Evolutionary conservation across 2,329 filamentous ascomycete genomes (phyloP).

Genomic region (Fusarium begoniae): DNA sequence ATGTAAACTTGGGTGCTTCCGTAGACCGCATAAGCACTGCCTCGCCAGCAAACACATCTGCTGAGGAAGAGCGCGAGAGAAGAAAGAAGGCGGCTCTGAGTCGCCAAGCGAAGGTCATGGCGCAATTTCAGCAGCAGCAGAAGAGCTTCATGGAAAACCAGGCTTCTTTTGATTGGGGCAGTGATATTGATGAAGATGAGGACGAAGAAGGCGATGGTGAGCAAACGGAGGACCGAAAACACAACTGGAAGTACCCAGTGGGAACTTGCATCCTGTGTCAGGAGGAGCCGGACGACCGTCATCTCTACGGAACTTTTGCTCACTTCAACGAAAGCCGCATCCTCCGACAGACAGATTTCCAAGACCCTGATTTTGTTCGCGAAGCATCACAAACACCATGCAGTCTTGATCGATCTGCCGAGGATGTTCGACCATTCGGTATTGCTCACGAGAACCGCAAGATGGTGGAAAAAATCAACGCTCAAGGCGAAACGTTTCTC

Average conservation of each 20-base stretch:
- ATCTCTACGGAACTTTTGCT: slow-evolving; percentile 92
- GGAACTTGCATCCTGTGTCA: slow-evolving; percentile 97
- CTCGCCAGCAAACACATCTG: slow-evolving; percentile 76
- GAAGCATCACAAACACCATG: slow-evolving; percentile 82
- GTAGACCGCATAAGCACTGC: slow-evolving; percentile 83
- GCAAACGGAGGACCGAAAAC: slow-evolving; percentile 70
- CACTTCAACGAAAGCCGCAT: slow-evolving; percentile 88
- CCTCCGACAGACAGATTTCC: slow-evolving; percentile 83
- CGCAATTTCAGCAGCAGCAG: slow-evolving; percentile 97
- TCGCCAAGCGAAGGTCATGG: slow-evolving; percentile 94
- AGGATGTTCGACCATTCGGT: slow-evolving; percentile 86
- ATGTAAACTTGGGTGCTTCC: slow-evolving; percentile 69
- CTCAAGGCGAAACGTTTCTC: slow-evolving; percentile 74
- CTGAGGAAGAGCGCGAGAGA: slow-evolving; percentile 77
- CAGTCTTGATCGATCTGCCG: slow-evolving; percentile 86
- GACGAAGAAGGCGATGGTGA: slow-evolving; percentile 73
- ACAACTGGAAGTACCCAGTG: slow-evolving; percentile 84
- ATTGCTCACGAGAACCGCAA: slow-evolving; percentile 87
- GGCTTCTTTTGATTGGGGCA: slow-evolving; percentile 85
- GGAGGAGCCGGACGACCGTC: slow-evolving; percentile 90
- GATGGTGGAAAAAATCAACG: slow-evolving; percentile 78
- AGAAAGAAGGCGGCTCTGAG: slow-evolving; percentile 93
- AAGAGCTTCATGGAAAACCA: slow-evolving; percentile 93
- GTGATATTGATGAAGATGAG: slow-evolving; percentile 78
- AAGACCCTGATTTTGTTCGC: slow-evolving; percentile 83